These are phyloP conservation scores for Lachnellula occidentalis DNA, from an alignment of 2,329 filamentous ascomycete species.

Conservation along the genomic window DNA sequence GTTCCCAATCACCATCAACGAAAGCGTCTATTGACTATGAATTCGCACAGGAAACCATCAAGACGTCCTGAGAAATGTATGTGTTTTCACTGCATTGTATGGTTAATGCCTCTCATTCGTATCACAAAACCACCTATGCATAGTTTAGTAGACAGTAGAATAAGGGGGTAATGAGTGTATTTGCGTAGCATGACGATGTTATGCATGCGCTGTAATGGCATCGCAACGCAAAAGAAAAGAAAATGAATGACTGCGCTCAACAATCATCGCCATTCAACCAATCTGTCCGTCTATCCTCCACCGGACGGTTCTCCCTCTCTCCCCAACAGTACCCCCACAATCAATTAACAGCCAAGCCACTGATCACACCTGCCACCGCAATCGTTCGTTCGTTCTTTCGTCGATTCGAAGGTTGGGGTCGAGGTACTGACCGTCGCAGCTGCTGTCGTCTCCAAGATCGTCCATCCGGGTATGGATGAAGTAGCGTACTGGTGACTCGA, in stretches of 20 bases:
- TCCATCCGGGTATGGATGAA: not conserved
- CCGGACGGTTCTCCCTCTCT: not conserved
- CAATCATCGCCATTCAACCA: not conserved
- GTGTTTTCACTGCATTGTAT: not conserved
- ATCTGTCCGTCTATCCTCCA: not conserved
- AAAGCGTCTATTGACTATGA: too few relatives aligned
- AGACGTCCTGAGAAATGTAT: not conserved
- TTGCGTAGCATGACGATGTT: not conserved
- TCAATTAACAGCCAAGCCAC: not conserved
- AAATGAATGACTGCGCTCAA: not conserved
- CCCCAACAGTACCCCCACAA: not conserved
- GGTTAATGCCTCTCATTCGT: not conserved
- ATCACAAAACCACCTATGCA: not conserved
- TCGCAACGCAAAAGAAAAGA: not conserved
- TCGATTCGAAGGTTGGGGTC: not conserved
- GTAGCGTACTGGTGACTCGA: not conserved
- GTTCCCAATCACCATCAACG: too few relatives aligned
- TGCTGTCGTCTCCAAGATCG: conserved; percentile 1
- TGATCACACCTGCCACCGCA: not conserved
- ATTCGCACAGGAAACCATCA: too few relatives aligned
- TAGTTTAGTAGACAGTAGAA: not conserved
- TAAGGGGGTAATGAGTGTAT: not conserved
- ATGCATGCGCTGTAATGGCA: not conserved
- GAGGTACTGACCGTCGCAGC: not conserved
- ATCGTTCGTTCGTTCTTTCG: not conserved